phyloP scores from a whole-genome alignment of 192 early-diverging fungal genomes.

The Rhizophagus clarus region DNA sequence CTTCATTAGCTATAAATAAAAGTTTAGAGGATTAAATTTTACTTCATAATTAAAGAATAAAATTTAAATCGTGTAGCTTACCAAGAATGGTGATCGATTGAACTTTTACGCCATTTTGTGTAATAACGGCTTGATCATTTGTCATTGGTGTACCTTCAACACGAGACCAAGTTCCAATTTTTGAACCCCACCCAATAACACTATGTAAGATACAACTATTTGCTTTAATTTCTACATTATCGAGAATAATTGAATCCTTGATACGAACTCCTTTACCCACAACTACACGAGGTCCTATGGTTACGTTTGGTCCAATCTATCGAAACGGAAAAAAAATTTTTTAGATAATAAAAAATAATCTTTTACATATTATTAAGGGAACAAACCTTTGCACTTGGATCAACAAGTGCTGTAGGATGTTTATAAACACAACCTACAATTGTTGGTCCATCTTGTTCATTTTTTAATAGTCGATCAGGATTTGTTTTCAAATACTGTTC shows the following conservation, averaged over 20 bases:
- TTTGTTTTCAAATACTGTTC: constrained; percentile 70
- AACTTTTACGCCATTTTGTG: constrained; percentile 85
- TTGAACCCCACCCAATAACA: constrained; percentile 92
- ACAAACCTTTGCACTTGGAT: constrained; percentile 82
- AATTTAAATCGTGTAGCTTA: constrained; percentile 10
- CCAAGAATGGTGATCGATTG: constrained; percentile 91
- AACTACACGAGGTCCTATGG: constrained; percentile 85
- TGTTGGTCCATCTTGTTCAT: constrained; percentile 61
- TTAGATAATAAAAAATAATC: background rate
- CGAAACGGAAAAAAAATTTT: constrained; percentile 14
- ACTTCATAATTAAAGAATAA: background rate
- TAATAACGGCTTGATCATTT: constrained; percentile 73
- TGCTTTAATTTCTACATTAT: constrained; percentile 89
- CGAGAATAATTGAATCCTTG: constrained; percentile 91
- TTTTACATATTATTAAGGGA: background rate
- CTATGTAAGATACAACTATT: constrained; percentile 85
- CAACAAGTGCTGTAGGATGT: constrained; percentile 90
- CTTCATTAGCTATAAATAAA: constrained; percentile 67
- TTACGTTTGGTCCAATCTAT: constrained; percentile 93
- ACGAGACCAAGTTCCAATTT: constrained; percentile 91
- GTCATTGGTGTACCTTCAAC: constrained; percentile 83
- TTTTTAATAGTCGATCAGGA: constrained; percentile 67
- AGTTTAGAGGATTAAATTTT: background rate
- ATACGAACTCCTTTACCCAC: constrained; percentile 93
- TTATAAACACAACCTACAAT: constrained; percentile 92